Evolutionary conservation across 1,284 basidiomycete species (phyloP).

Genomic region (Exobasidium cylindrosporum): DNA sequence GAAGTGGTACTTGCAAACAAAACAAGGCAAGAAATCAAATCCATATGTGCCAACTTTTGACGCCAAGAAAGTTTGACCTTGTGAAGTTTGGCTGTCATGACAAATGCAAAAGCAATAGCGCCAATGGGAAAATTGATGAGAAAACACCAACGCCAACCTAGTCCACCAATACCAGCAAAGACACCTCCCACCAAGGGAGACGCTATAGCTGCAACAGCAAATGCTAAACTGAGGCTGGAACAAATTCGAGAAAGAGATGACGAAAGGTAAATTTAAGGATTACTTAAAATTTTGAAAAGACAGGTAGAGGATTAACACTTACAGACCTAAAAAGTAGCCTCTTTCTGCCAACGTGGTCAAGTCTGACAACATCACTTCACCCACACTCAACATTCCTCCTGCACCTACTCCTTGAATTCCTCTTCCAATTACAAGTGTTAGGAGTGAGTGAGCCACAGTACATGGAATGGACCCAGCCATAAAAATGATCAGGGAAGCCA

Average conservation of each 20-base stretch:
- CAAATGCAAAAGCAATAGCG: constrained; percentile 8
- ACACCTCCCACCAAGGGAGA: constrained; percentile 57
- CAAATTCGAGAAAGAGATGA: no score
- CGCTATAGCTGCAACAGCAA: constrained; percentile 34
- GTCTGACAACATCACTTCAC: constrained; percentile 57
- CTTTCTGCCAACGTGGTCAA: constrained; percentile 58
- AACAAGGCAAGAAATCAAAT: constrained; percentile 51
- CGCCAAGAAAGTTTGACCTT: constrained; percentile 43
- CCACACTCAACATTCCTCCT: constrained; percentile 58
- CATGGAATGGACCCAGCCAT: constrained; percentile 30
- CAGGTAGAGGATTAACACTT: no score
- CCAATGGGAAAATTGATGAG: neutral
- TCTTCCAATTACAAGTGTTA: constrained; percentile 29
- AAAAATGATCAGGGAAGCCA: constrained; percentile 29
- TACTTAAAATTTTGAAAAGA: no score
- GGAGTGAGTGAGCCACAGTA: constrained; percentile 24
- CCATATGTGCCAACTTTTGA: constrained; percentile 54
- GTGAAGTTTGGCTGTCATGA: constrained; percentile 41
- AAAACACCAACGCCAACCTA: constrained; percentile 2
- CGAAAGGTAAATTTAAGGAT: no score
- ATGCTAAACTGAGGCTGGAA: constrained; percentile 51
- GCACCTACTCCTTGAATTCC: constrained; percentile 57
- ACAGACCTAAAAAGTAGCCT: constrained; percentile 54
- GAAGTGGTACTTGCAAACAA: constrained; percentile 45
- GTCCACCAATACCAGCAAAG: constrained; percentile 37